Conservation (phyloP, 768 basidiomycete species). For the Lanmaoa rubissima region DNA sequence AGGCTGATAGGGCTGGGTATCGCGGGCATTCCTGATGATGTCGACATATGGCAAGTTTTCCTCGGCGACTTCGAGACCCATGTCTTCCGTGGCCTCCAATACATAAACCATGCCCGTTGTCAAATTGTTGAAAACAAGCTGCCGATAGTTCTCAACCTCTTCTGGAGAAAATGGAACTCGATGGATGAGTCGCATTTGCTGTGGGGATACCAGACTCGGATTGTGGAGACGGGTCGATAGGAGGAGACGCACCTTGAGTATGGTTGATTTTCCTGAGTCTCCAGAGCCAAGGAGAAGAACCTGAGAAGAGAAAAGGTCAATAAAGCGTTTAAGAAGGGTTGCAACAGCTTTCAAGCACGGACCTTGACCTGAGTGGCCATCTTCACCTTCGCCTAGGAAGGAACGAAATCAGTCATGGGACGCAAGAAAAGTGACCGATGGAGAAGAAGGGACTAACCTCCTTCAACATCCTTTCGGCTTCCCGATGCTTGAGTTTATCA, state of each 20-base stretch:
- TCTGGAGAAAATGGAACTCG: constrained; percentile 74
- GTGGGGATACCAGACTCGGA: constrained; percentile 1
- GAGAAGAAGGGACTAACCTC: constrained; percentile 48
- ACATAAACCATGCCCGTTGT: constrained; percentile 81
- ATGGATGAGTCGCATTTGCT: constrained; percentile 99
- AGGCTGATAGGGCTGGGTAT: constrained; percentile 76
- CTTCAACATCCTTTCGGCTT: constrained; percentile 75
- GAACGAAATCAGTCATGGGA: background rate
- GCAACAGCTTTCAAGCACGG: constrained; percentile 3
- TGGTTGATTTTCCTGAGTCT: constrained; percentile 90
- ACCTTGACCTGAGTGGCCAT: constrained; percentile 78
- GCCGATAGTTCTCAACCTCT: constrained; percentile 88
- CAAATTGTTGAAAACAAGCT: constrained; percentile 91
- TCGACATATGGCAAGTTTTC: constrained; percentile 58
- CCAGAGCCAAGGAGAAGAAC: constrained; percentile 90
- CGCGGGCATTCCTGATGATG: constrained; percentile 62
- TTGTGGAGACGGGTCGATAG: background rate
- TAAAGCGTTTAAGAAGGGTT: background rate
- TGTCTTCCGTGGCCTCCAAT: constrained; percentile 86
- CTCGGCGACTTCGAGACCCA: constrained; percentile 71
- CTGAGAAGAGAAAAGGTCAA: constrained; percentile 34
- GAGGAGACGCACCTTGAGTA: constrained; percentile 65
- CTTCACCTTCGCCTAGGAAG: constrained; percentile 65
- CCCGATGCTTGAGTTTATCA: constrained; percentile 61
- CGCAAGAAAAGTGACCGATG: background rate